A percentile compares a stretch with the other conserved stretches of the same genome.
Evolutionary conservation across 1,284 basidiomycete genomes (phyloP).

Genomic region (Papiliotrema fonsecae): DNA sequence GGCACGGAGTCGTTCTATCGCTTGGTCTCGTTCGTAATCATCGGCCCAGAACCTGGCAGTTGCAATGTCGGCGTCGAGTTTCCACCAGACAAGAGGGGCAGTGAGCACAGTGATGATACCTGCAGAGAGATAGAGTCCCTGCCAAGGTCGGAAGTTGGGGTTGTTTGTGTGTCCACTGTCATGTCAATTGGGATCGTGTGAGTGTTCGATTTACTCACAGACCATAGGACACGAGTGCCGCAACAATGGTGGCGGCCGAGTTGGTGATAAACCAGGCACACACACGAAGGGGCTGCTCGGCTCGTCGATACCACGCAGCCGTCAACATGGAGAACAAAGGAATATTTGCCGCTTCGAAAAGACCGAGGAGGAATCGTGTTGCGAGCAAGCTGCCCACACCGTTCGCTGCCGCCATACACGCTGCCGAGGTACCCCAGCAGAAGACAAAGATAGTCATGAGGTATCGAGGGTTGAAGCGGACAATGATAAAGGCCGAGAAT

Average conservation of each 20-base stretch:
- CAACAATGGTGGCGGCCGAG: slow-evolving; percentile 24
- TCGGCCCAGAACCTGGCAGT: slow-evolving; percentile 33
- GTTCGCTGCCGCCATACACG: slow-evolving; percentile 10
- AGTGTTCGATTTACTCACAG: too few species aligned
- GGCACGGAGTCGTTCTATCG: slow-evolving; percentile 38
- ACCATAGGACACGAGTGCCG: slow-evolving; percentile 25
- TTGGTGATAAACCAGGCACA: slow-evolving; percentile 40
- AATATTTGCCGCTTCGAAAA: slow-evolving; percentile 36
- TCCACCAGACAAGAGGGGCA: slow-evolving; percentile 32
- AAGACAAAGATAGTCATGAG: slow-evolving; percentile 27
- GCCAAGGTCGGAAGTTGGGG: slow-evolving; percentile 8
- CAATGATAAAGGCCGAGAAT: slow-evolving; percentile 28
- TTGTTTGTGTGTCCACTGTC: slow-evolving; percentile 5
- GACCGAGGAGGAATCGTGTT: slow-evolving; percentile 32
- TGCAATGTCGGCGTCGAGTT: slow-evolving; percentile 39
- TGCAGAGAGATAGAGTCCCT: slow-evolving; percentile 44
- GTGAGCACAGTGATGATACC: slow-evolving; percentile 44
- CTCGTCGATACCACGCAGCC: slow-evolving; percentile 31
- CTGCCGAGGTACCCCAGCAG: slow-evolving; percentile 23
- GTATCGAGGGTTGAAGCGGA: slow-evolving; percentile 21
- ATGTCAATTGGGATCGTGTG: too few species aligned
- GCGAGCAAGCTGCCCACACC: slow-evolving; percentile 17
- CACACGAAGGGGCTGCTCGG: slow-evolving; percentile 36
- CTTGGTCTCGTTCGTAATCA: slow-evolving; percentile 32
- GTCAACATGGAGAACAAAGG: slow-evolving; percentile 28